Base-by-base conservation (phyloP, 257 asterid genomes). In the Nicotiana tabacum region DNA sequence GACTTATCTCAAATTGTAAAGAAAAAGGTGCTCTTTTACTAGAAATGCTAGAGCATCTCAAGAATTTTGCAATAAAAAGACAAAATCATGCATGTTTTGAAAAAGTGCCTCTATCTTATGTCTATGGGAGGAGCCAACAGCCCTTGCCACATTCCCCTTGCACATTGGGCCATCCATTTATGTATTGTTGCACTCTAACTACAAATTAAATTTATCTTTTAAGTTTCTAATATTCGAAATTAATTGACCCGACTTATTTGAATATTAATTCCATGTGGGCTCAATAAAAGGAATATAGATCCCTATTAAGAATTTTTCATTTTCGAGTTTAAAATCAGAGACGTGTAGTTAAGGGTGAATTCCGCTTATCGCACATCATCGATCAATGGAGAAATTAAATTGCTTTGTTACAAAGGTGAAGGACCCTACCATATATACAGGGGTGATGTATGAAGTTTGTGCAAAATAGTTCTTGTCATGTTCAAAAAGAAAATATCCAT, bases 61-160 rank as follows among this genome's bases (percentile, higher is more conserved):
- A 84, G 82, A 77, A 77, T 86, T 85, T 84, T 79, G 86, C 84
- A 83, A 88, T 87, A 87, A 83, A 89, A 81, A 78, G 82, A 48
- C 51, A 84, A 79, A 82, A 84, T 82, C 83, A 60, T 82, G 78
- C 48, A 66, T 81, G 74, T 58, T 80, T 70, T 87, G 82, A 79
- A 79, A 79, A 79, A 82, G 69, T 56, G 58, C 61, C 62, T 72
- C 66, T 53, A n/a, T 68, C 72, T 37, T 56, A 33, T 82, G 58
- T 77, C 65, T 13, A 60, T 74, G 85, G 78, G 76, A 58, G 24
- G 74, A 82, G 46, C 51, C 24, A 18, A 35, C 68, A 37, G 16
- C 67, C 39, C 17, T 61, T 78, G 33, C 76, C 51, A 69, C 84
- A 82, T 55, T 72, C 46, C 57, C 81, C 69, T 80, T 64, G 51